A percentile compares a stretch with the other conserved stretches of the same genome.
These are phyloP conservation scores for Cicer judaicum DNA, from an alignment of 306 rosid species.

Conservation along the genomic window DNA sequence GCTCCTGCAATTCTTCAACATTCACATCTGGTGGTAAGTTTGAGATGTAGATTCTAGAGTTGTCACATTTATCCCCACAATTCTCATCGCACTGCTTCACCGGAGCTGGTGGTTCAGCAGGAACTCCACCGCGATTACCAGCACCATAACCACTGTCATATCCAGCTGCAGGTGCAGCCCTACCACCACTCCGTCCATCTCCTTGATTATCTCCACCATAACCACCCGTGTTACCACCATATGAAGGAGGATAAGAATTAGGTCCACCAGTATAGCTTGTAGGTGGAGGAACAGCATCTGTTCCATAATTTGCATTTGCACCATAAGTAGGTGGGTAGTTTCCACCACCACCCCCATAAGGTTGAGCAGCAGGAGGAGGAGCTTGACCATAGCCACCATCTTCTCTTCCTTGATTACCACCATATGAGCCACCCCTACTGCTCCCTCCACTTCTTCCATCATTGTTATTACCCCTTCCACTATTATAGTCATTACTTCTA, in stretches of 20 bases:
- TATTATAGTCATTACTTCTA: slow-evolving; percentile 56
- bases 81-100: slow-evolving; percentile 94
- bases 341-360: slow-evolving; percentile 70
- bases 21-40: slow-evolving; percentile 96
- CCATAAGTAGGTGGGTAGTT: slow-evolving; percentile 65
- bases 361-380: slow-evolving; percentile 67
- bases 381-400: slow-evolving; percentile 78
- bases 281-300: slow-evolving; percentile 96
- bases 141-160: slow-evolving; percentile 60
- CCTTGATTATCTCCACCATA: slow-evolving; percentile 63
- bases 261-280: slow-evolving; percentile 88
- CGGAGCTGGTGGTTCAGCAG: slow-evolving; percentile 67
- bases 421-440: slow-evolving; percentile 62
- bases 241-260: slow-evolving; percentile 81
- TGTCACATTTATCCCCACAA: slow-evolving; percentile 90
- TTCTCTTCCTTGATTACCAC: slow-evolving; percentile 77
- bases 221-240: slow-evolving; percentile 72
- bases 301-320: slow-evolving; percentile 69
- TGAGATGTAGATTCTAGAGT: slow-evolving; percentile 95
- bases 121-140: slow-evolving; percentile 70
- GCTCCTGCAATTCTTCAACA: slow-evolving; percentile 79
- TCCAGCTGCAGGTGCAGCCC: slow-evolving; percentile 64
- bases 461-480: slow-evolving; percentile 51
- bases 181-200: slow-evolving; percentile 64
- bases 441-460: slow-evolving; percentile 72